These are phyloP conservation scores for Trichoderma asperelloides DNA, from an alignment of 495 filamentous ascomycete genomes.

Conservation along the genomic window DNA sequence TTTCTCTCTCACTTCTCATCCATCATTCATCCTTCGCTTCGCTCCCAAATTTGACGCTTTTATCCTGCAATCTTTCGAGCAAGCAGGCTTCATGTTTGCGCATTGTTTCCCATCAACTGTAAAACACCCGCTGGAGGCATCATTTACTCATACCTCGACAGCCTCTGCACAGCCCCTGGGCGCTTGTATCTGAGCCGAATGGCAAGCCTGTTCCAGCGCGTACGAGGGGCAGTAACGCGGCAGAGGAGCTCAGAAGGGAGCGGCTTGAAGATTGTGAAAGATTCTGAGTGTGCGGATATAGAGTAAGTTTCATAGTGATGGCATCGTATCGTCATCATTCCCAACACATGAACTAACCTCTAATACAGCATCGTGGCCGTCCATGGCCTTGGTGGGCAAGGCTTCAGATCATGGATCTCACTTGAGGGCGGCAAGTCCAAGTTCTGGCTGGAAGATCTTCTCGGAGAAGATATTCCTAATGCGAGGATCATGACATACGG, in stretches of 20 bases:
- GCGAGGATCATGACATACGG: conserved; percentile 26
- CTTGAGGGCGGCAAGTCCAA: conserved; percentile 9
- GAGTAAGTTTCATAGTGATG: not conserved
- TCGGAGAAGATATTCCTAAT: conserved; percentile 20
- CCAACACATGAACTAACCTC: conserved; percentile 30
- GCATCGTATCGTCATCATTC: not conserved
- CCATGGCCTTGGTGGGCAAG: conserved; percentile 12
- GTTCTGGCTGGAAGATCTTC: conserved; percentile 25
- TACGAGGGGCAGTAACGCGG: not conserved
- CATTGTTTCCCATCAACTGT: not conserved
- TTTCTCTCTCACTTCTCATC: not conserved
- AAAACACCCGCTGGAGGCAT: not conserved
- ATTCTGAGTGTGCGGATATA: conserved; percentile 3
- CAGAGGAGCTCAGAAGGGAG: not conserved
- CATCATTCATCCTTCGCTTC: not conserved
- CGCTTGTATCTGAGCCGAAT: not conserved
- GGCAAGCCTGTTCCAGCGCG: conserved; percentile 7
- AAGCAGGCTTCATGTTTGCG: not conserved
- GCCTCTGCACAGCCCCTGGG: not conserved
- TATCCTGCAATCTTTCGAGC: not conserved
- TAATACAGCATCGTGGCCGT: conserved; percentile 14
- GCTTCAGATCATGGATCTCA: conserved; percentile 12
- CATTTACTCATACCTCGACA: not conserved
- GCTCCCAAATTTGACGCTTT: not conserved
- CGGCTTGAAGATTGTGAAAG: not conserved